A percentile compares a stretch with the other conserved stretches of the same genome.
These are phyloP conservation scores for Saccharomycopsis lassenensis DNA, from an alignment of 805 yeast species.

Conservation along the genomic window DNA sequence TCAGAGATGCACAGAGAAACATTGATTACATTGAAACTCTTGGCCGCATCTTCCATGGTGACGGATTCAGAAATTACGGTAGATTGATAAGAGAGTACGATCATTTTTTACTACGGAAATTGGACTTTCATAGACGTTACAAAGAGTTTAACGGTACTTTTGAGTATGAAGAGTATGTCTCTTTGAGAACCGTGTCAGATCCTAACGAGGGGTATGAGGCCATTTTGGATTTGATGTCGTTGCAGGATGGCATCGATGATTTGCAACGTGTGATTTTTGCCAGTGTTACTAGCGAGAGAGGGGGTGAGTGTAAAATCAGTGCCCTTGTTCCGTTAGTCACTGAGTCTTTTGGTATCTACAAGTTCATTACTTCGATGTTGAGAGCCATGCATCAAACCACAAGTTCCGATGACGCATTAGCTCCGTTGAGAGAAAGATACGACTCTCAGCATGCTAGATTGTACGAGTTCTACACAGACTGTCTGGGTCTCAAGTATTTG, in stretches of 20 bases:
- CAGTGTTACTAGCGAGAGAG: conserved; percentile 45
- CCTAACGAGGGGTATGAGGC: conserved; percentile 95
- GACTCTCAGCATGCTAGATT: conserved; percentile 54
- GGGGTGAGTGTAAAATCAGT: conserved; percentile 65
- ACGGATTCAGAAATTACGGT: conserved; percentile 44
- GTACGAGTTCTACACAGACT: conserved; percentile 80
- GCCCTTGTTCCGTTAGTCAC: conserved; percentile 84
- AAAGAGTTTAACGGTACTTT: conserved; percentile 90
- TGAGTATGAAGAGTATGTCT: conserved; percentile 91
- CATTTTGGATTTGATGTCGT: conserved; percentile 68
- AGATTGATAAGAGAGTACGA: conserved; percentile 71
- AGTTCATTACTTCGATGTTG: conserved; percentile 81
- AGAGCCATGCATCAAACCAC: conserved; percentile 74
- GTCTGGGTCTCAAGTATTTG: conserved; percentile 24
- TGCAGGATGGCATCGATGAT: conserved; percentile 77
- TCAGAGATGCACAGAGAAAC: conserved; percentile 72
- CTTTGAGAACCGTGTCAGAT: conserved; percentile 76
- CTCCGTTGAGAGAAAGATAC: conserved; percentile 63
- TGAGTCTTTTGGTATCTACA: conserved; percentile 87
- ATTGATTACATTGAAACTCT: conserved; percentile 69
- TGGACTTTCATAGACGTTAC: conserved; percentile 74
- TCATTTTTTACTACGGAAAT: conserved; percentile 54
- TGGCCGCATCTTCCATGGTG: conserved; percentile 38
- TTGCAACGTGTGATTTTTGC: conserved; percentile 70
- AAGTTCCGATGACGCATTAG: conserved; percentile 64